Percentiles rank a stretch among this genome's conserved stretches.
phyloP scores from a whole-genome alignment of 176 grass and related monocot genomes.

The Oryza glumipatula region DNA sequence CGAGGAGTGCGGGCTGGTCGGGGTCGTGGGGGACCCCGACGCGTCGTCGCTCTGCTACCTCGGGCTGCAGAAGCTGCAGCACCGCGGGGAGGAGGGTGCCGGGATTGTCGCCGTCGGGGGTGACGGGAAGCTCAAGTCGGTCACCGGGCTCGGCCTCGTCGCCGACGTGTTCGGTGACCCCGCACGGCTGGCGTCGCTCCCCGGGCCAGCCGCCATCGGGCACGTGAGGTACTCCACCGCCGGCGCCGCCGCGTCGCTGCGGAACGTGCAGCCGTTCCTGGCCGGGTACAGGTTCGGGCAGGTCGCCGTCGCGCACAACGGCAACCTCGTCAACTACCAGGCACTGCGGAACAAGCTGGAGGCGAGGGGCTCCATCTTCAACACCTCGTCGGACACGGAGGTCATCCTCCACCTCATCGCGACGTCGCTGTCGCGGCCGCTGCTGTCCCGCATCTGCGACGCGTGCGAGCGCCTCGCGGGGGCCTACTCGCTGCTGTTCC shows the following conservation, averaged over 20 bases:
- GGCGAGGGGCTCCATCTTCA: conserved; percentile 71
- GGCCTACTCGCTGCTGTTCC: conserved; percentile 70
- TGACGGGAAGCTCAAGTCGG: conserved; percentile 54
- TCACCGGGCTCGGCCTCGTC: conserved; percentile 61
- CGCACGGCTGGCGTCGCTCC: conserved; percentile 48
- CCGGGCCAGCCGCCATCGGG: conserved; percentile 56
- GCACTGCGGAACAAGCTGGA: conserved; percentile 63
- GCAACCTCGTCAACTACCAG: conserved; percentile 73
- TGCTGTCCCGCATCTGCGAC: conserved; percentile 65
- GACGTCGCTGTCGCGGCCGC: conserved; percentile 57
- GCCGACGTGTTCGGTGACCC: conserved; percentile 61
- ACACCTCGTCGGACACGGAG: conserved; percentile 75
- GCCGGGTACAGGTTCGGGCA: conserved; percentile 55
- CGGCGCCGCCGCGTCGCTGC: conserved; percentile 44
- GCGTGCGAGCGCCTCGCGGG: conserved; percentile 62
- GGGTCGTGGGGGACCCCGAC: conserved; percentile 65
- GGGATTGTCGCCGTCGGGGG: conserved; percentile 63
- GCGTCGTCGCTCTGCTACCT: conserved; percentile 63
- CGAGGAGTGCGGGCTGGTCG: conserved; percentile 81
- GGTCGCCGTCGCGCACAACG: conserved; percentile 75
- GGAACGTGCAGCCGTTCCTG: conserved; percentile 78
- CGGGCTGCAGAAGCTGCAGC: conserved; percentile 77
- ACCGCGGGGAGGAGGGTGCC: conserved; percentile 78
- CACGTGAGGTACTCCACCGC: conserved; percentile 78
- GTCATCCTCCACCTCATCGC: conserved; percentile 79